Evolutionary conservation across 2,329 filamentous ascomycete species (phyloP), one percentile per base, ranked within the genome.

Genomic region (Clonostachys byssicola): DNA sequence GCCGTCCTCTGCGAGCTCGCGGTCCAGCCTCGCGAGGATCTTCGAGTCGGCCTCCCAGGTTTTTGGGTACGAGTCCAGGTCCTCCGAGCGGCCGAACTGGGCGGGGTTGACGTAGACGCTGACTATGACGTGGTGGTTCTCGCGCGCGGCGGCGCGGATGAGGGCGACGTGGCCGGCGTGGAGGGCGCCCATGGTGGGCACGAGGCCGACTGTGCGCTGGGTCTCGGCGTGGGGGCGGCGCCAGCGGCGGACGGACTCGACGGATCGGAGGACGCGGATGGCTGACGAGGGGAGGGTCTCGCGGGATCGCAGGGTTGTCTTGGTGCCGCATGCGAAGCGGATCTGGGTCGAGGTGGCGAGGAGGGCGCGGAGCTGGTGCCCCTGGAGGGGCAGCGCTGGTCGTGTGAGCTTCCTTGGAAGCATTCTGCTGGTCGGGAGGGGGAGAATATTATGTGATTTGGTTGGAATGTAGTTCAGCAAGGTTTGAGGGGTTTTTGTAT

Each of bases 131-230:
- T 91, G 81, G 54, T 88, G 86, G 69, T 91, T 94, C 58, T 95
- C 89, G 43, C 77, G 74, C 2, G 92, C 92, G 4, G 94, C 94
- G 56, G 85, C 80, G 49, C 89, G 87, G 59, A 96, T 87, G 18
- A 99, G 79, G 5, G 88, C 88, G 45, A 96, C 70, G 68, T 99
- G 94, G 39, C 94, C 94, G 47, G 84, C 80, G 67, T 99, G 94
- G n/a, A 99, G 78, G 44, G 94, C 94, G 52, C 94, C 94, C 94
- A 99, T 97, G 34, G 94, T 99, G 2, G 94, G 94, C 35, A 99
- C 91, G 30, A 99, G 82, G 49, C 88, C 90, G 49, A 99, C 84
- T 41, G 84, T 85, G 48, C 86, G 81, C 56, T 86, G 80, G 59
- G 83, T 76, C 50, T 83, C 68, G 35, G 83, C 70, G 50, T 91